phyloP scores from a whole-genome alignment of 371 early-diverging fungal genomes.

The Rhizopus stolonifer region DNA sequence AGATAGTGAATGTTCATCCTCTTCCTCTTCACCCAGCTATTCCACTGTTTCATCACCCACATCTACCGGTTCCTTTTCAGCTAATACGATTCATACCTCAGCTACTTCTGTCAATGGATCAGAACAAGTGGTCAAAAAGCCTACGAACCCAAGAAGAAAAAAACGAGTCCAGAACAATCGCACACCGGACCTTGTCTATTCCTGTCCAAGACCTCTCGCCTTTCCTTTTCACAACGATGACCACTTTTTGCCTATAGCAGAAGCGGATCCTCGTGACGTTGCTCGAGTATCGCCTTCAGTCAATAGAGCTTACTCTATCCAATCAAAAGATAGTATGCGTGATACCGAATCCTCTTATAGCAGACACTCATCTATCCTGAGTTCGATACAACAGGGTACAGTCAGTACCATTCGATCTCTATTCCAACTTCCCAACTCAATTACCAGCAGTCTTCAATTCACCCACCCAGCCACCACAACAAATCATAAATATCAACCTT shows the following conservation, averaged over 20 bases:
- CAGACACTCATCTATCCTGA: constrained; percentile 30
- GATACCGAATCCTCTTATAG: constrained; percentile 31
- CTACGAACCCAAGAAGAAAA: constrained; percentile 13
- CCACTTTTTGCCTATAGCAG: constrained; percentile 52
- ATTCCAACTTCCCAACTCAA: constrained; percentile 28
- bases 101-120: not conserved
- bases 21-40: constrained; percentile 29
- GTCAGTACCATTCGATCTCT: constrained; percentile 45
- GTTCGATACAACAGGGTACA: constrained; percentile 42
- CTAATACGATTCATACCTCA: not conserved
- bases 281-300: constrained; percentile 36
- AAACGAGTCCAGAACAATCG: constrained; percentile 27
- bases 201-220: constrained; percentile 50
- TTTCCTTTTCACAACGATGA: constrained; percentile 58
- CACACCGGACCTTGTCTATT: constrained; percentile 47
- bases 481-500: not conserved
- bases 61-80: not conserved
- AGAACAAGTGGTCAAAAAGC: not conserved
- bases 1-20: constrained; percentile 47
- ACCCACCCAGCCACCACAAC: not conserved
- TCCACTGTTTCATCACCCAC: constrained; percentile 1
- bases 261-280: constrained; percentile 51
- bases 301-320: constrained; percentile 18
- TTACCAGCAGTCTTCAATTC: constrained; percentile 9
- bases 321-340: constrained; percentile 9